Conservation (phyloP, 2,329 filamentous ascomycete genomes). For the Ambrosiella cleistominuta region DNA sequence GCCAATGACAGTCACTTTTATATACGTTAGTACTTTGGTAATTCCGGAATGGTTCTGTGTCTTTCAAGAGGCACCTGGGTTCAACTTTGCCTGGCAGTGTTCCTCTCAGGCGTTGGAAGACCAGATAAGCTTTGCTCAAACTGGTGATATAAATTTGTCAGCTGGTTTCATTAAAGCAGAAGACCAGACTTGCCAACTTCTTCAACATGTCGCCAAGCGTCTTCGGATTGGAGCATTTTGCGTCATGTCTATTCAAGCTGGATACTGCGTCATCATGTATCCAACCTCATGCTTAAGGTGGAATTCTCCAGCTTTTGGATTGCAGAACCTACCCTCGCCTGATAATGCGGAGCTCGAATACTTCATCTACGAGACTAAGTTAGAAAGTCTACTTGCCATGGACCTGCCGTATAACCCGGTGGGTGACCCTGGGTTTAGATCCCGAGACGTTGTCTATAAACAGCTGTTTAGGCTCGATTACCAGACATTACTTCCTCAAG, state of each 20-base stretch:
- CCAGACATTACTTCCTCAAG: constrained; percentile 16
- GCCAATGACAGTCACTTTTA: background rate
- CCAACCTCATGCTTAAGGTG: constrained; percentile 14
- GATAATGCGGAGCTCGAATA: constrained; percentile 19
- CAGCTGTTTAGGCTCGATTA: constrained; percentile 20
- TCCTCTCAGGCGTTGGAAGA: constrained; percentile 19
- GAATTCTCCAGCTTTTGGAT: background rate
- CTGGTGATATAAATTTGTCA: constrained; percentile 6
- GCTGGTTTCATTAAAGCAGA: constrained; percentile 12
- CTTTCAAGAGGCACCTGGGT: constrained; percentile 16
- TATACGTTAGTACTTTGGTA: background rate
- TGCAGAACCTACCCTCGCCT: constrained; percentile 8
- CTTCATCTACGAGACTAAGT: constrained; percentile 21
- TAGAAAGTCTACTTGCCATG: constrained; percentile 6
- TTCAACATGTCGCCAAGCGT: constrained; percentile 20
- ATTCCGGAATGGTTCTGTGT: constrained; percentile 16
- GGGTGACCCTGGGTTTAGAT: background rate
- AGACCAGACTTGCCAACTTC: background rate
- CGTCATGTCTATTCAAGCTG: constrained; percentile 20
- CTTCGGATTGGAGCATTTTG: constrained; percentile 23
- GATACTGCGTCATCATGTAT: constrained; percentile 23
- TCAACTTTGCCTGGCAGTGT: constrained; percentile 22
- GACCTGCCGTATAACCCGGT: background rate
- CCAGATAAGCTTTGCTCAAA: background rate
- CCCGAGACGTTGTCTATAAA: constrained; percentile 17